phyloP scores from a whole-genome alignment of 306 rosid species.

The Rosa rugosa region DNA sequence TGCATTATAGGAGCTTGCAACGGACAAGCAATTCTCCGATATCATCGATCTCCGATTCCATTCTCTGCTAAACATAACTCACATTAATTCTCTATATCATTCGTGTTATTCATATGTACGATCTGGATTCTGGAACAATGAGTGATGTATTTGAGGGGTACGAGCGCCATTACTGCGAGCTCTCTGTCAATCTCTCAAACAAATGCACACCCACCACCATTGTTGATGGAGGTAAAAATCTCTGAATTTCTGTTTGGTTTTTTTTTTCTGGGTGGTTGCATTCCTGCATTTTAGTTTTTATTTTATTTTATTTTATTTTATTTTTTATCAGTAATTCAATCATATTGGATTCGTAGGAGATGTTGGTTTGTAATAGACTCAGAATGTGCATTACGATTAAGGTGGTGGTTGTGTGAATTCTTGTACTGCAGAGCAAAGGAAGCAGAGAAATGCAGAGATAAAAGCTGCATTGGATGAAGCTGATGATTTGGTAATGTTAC shows the following conservation, averaged over 20 bases:
- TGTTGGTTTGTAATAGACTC: background rate
- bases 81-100: background rate
- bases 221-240: conserved; percentile 46
- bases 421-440: conserved; percentile 43
- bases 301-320: too few species aligned
- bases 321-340: too few species aligned
- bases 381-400: background rate
- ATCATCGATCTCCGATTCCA: background rate
- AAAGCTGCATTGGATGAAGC: conserved; percentile 61
- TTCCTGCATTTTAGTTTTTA: background rate
- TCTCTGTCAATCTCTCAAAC: conserved; percentile 45
- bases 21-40: background rate
- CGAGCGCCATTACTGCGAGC: conserved; percentile 53
- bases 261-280: background rate
- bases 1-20: background rate
- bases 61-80: background rate
- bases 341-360: background rate
- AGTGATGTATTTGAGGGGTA: conserved; percentile 30
- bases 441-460: conserved; percentile 48
- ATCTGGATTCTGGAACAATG: conserved; percentile 6
- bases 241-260: too few species aligned
- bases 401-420: background rate
- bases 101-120: background rate
- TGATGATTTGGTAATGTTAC: conserved; percentile 45
- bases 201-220: conserved; percentile 48